phyloP scores from a whole-genome alignment of 2,329 filamentous ascomycete species.

The Calonectria crousiana region DNA sequence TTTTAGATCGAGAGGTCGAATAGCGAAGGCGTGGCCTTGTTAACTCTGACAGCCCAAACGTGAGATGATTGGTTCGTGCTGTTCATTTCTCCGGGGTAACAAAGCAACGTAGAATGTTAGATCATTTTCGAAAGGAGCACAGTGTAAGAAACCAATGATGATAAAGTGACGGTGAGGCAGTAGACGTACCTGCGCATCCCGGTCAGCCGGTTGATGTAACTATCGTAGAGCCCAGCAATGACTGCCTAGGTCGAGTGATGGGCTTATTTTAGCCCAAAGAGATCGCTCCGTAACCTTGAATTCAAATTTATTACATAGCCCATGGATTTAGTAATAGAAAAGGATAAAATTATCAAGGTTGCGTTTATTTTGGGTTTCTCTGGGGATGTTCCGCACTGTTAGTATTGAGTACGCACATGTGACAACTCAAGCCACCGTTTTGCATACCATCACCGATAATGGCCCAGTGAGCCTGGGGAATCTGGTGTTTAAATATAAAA shows the following conservation, averaged over 20 bases:
- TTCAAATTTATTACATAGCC: not conserved
- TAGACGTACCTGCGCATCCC: not conserved
- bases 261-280: not conserved
- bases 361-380: not conserved
- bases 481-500: not conserved
- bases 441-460: not conserved
- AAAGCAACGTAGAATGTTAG: not conserved
- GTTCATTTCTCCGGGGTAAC: not conserved
- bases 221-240: not conserved
- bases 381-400: not conserved
- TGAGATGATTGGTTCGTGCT: not conserved
- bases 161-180: not conserved
- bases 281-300: not conserved
- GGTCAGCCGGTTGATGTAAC: not conserved
- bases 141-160: not conserved
- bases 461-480: not conserved
- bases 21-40: not conserved
- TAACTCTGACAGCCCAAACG: not conserved
- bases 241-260: not conserved
- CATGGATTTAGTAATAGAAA: not conserved
- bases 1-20: not conserved
- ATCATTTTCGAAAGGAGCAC: not conserved
- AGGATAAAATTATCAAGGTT: not conserved
- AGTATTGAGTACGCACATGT: not conserved
- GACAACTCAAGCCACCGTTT: not conserved